Conservation (phyloP, 495 filamentous ascomycete species). For the Patellaria atrata region DNA sequence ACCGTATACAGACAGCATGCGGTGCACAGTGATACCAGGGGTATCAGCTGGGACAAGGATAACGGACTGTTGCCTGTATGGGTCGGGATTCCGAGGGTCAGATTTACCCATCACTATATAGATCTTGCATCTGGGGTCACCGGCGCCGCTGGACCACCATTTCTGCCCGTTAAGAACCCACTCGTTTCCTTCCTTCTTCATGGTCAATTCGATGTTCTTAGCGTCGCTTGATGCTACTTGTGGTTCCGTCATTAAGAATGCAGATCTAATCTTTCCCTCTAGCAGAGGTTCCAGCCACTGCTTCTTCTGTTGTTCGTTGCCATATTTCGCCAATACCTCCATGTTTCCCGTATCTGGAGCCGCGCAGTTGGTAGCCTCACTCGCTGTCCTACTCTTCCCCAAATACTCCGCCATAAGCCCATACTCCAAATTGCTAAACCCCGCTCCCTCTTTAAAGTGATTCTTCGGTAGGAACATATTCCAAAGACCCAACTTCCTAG, state of each 20-base stretch:
- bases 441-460: constrained; percentile 84
- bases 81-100: constrained; percentile 24
- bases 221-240: constrained; percentile 30
- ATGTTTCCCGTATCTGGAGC: constrained; percentile 34
- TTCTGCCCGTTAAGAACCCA: constrained; percentile 32
- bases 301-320: constrained; percentile 29
- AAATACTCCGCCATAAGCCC: constrained; percentile 32
- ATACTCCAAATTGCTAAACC: constrained; percentile 33
- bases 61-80: constrained; percentile 31
- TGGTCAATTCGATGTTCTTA: constrained; percentile 28
- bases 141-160: constrained; percentile 31
- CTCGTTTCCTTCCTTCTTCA: constrained; percentile 25
- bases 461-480: constrained; percentile 94
- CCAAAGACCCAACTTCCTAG: constrained; percentile 78
- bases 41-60: constrained; percentile 27
- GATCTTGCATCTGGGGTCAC: constrained; percentile 31
- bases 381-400: constrained; percentile 28
- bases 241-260: constrained; percentile 33
- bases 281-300: constrained; percentile 29
- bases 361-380: constrained; percentile 31
- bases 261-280: constrained; percentile 29
- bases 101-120: constrained; percentile 32
- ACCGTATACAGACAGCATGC: constrained; percentile 32
- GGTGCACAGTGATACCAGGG: constrained; percentile 32
- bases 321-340: constrained; percentile 34